Base-by-base conservation (phyloP, 148 eudicot genomes). In the Cornus controversa region DNA sequence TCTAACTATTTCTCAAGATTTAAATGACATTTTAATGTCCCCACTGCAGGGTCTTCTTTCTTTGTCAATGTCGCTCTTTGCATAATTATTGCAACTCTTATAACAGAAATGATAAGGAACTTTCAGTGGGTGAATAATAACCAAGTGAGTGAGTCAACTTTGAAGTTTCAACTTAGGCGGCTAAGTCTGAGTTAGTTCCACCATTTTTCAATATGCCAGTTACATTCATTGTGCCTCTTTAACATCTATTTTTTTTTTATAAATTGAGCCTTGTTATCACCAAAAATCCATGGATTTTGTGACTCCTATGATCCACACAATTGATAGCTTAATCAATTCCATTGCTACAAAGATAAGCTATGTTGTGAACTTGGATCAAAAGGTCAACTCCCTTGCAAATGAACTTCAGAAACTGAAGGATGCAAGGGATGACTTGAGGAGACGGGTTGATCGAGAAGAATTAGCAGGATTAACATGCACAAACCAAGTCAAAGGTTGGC, bases 401-500 rank as follows among this genome's bases (percentile, higher is more conserved):
- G 75, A 69, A 31, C 10, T 78, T 45, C 3, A 63, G 10, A 78
- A 78, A 45, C 84, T 83, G 72, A 77, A 75, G 84, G 80, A 75
- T 67, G 64, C 31, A 31, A 75, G 73, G 70, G 79, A 80, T 53
- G 91, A 88, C 66, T 60, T 82, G 72, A 31, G 73, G 81, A 79
- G 64, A 42, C 82, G 74, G 25, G 78, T 80, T n/a, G 74, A 82
- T 14, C 75, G 10, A 14, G 89, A 80, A 3, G 86, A 84, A 67
- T 73, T 67, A 25, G 25, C 8, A 27, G 87, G 86, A 0, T 72
- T 66, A 25, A 78, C 24, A 28, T 66, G 73, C 69, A 84, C 83
- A 25, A 80, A 80, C 10, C 85, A 82, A 77, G 84, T 80, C 27
- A 60, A 74, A 40, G 78, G 81, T 13, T 88, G 91, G 91, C 80